Percentiles rank a stretch among this genome's conserved stretches.
Evolutionary conservation across 495 filamentous ascomycete genomes (phyloP).

Genomic region (Platismatia glauca): DNA sequence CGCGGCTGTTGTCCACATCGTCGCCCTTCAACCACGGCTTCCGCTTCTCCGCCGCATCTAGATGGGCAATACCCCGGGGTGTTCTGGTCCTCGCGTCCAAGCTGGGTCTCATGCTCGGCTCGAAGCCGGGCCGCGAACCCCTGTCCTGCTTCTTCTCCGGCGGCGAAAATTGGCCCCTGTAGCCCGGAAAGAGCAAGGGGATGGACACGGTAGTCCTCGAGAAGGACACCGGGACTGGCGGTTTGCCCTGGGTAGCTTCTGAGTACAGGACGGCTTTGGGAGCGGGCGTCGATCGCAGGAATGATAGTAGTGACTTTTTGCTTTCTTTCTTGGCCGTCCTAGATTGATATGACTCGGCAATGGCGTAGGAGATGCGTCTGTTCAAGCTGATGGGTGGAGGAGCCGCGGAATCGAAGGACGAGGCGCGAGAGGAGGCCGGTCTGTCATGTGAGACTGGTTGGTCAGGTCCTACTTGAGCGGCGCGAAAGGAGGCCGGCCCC

Average conservation of each 20-base stretch:
- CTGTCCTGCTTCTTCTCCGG: neutral
- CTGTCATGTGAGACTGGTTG: neutral
- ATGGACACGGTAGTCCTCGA: neutral
- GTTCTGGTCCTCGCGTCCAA: neutral
- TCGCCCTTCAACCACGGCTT: conserved; percentile 4
- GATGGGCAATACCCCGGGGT: neutral
- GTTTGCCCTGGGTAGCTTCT: conserved; percentile 9
- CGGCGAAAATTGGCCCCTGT: conserved; percentile 1
- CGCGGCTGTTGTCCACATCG: neutral
- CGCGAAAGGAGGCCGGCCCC: neutral
- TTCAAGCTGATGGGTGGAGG: conserved; percentile 18
- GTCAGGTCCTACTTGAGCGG: neutral
- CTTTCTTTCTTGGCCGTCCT: conserved; percentile 3
- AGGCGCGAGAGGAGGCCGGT: conserved; percentile 4
- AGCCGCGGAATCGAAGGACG: conserved; percentile 20
- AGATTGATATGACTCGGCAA: neutral
- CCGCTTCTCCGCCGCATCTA: conserved; percentile 10
- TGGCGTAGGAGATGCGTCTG: neutral
- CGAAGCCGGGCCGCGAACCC: neutral
- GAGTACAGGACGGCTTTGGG: conserved; percentile 13
- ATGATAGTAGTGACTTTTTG: conserved; percentile 3
- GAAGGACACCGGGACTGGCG: conserved; percentile 1
- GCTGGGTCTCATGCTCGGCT: neutral
- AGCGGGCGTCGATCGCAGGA: neutral
- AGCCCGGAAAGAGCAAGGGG: neutral